phyloP scores from a whole-genome alignment of 768 basidiomycete genomes.

The Boletellus ananas region DNA sequence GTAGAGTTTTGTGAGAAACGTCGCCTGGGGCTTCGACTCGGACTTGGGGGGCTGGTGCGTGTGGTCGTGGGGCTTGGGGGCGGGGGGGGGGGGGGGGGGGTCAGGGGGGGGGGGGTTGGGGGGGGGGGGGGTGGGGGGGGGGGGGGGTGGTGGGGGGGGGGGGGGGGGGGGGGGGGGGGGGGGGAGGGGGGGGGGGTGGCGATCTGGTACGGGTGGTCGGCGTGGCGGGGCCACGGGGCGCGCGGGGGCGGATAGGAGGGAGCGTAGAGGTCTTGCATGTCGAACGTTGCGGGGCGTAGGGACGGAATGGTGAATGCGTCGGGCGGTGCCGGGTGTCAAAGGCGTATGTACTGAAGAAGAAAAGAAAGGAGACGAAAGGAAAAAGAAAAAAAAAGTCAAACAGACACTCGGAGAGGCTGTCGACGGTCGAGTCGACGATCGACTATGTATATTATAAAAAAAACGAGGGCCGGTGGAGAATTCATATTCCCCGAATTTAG shows the following conservation, averaged over 20 bases:
- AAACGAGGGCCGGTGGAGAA: slow-evolving; percentile 36
- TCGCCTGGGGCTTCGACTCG: slow-evolving; percentile 82
- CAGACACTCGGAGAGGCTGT: slow-evolving; percentile 23
- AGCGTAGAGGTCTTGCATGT: slow-evolving; percentile 49
- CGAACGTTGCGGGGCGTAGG: slow-evolving; percentile 39
- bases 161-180: slow-evolving; percentile 44
- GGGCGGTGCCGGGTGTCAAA: slow-evolving; percentile 16
- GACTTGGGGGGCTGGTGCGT: slow-evolving; percentile 55
- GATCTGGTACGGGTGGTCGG: slow-evolving; percentile 36
- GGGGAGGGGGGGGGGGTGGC: slow-evolving; percentile 32
- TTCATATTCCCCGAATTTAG: slow-evolving; percentile 35
- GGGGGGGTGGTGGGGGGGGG: slow-evolving; percentile 27
- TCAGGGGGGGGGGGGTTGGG: slow-evolving; percentile 43
- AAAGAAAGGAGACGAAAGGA: slow-evolving; percentile 19
- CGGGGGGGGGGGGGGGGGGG: slow-evolving; percentile 42
- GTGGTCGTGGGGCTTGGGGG: slow-evolving; percentile 31
- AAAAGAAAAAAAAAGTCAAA: slow-evolving; percentile 26
- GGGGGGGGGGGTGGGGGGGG: slow-evolving; percentile 33
- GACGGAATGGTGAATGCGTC: slow-evolving; percentile 36
- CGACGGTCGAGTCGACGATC: slow-evolving; percentile 29
- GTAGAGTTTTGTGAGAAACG: slow-evolving; percentile 97
- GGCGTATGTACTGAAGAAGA: slow-evolving; percentile 29
- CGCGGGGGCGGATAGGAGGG: slow-evolving; percentile 43
- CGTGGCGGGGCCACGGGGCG: slow-evolving; percentile 31
- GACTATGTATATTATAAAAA: slow-evolving; percentile 38